Evolutionary conservation across 2,329 filamentous ascomycete species (phyloP).

Genomic region (Scedosporium dehoogii): DNA sequence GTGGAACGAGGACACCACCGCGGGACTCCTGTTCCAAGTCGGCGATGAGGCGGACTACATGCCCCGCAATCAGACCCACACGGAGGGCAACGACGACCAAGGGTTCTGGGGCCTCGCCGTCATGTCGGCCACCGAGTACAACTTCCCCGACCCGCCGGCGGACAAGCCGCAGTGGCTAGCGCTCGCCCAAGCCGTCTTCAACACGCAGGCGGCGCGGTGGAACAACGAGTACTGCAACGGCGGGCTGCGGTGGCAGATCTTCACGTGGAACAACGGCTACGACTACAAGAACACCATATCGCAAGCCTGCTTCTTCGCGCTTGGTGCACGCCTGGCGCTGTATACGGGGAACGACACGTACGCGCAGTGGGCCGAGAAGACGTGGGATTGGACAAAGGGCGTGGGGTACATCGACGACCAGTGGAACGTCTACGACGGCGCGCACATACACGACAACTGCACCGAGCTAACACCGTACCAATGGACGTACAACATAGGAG

Average conservation of each 20-base stretch:
- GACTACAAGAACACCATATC: slow-evolving; percentile 64
- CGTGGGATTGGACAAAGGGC: slow-evolving; percentile 58
- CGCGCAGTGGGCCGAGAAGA: slow-evolving; percentile 62
- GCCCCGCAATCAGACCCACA: slow-evolving; percentile 60
- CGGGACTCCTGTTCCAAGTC: slow-evolving; percentile 65
- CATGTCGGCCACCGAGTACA: slow-evolving; percentile 61
- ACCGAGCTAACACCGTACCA: slow-evolving; percentile 48
- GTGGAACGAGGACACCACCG: slow-evolving; percentile 58
- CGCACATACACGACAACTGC: slow-evolving; percentile 47
- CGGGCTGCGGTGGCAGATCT: slow-evolving; percentile 78
- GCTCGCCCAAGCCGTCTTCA: slow-evolving; percentile 71
- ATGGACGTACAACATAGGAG: slow-evolving; percentile 61
- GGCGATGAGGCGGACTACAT: slow-evolving; percentile 68
- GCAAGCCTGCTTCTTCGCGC: slow-evolving; percentile 52
- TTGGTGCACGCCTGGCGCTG: slow-evolving; percentile 57
- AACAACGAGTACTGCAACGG: slow-evolving; percentile 59
- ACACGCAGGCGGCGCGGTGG: slow-evolving; percentile 67
- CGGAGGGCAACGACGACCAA: slow-evolving; percentile 66
- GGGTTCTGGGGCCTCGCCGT: slow-evolving; percentile 64
- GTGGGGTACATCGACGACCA: slow-evolving; percentile 49
- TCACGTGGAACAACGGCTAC: slow-evolving; percentile 71
- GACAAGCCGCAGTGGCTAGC: slow-evolving; percentile 57
- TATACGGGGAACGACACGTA: slow-evolving; percentile 75
- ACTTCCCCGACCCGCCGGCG: slow-evolving; percentile 49
- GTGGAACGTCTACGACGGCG: slow-evolving; percentile 55